Evolutionary conservation across 2,329 filamentous ascomycete genomes (phyloP).

Genomic region (Alternaria ventricosa): DNA sequence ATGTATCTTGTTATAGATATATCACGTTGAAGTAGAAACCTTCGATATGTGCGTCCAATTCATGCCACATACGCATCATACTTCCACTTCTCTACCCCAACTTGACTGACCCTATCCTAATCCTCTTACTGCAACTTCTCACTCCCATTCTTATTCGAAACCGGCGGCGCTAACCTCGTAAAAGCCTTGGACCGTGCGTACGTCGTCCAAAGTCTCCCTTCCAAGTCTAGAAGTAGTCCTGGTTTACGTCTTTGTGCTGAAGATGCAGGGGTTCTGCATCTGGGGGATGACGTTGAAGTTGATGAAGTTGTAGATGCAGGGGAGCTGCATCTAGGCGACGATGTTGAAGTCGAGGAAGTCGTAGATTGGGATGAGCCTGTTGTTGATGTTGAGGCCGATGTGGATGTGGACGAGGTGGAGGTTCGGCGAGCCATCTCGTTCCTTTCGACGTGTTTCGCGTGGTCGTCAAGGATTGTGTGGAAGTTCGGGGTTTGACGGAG

Average conservation of each 20-base stretch:
- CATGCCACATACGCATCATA: background rate
- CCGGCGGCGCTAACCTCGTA: background rate
- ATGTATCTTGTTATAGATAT: rapidly evolving
- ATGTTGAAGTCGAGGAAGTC: background rate
- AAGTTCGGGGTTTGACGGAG: background rate
- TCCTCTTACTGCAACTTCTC: background rate
- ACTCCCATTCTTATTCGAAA: background rate
- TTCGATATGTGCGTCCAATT: background rate
- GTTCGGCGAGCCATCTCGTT: background rate
- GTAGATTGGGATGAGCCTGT: background rate
- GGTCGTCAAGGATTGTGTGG: background rate
- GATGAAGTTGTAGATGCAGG: background rate
- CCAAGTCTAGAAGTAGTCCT: background rate
- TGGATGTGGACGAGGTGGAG: background rate
- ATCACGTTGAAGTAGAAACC: background rate
- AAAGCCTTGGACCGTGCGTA: background rate
- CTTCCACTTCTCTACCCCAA: background rate
- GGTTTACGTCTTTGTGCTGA: background rate
- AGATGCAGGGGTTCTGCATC: background rate
- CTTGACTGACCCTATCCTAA: background rate
- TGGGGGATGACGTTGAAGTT: background rate
- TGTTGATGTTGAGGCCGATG: background rate
- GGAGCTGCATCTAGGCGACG: no score
- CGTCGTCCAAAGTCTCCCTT: background rate
- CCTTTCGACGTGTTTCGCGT: background rate